Percentiles rank a stretch among this genome's conserved stretches.
These are phyloP conservation scores for Cladophialophora exuberans DNA, from an alignment of 2,329 filamentous ascomycete genomes.

Conservation along the genomic window DNA sequence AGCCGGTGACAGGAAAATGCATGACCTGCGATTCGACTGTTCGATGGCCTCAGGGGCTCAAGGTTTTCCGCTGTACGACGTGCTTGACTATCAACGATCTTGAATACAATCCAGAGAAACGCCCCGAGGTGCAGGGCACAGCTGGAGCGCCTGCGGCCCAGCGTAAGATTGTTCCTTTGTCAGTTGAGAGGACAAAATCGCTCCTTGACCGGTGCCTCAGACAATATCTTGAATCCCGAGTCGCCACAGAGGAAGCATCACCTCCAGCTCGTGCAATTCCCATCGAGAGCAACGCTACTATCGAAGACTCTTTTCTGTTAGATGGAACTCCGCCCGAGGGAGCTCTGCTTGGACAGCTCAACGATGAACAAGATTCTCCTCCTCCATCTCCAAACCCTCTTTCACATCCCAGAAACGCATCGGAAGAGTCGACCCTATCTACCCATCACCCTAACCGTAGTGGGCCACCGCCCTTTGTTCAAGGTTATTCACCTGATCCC, in stretches of 20 bases:
- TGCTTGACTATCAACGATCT: slow-evolving; percentile 86
- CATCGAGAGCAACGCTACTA: slow-evolving; percentile 6
- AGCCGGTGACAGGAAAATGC: slow-evolving; percentile 72
- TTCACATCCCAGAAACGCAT: slow-evolving; percentile 21
- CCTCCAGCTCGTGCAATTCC: background rate
- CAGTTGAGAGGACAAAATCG: slow-evolving; percentile 61
- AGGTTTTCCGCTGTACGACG: slow-evolving; percentile 78
- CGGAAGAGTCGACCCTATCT: slow-evolving; percentile 22
- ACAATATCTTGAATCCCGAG: slow-evolving; percentile 51
- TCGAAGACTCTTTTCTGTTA: slow-evolving; percentile 32
- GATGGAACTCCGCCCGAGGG: slow-evolving; percentile 26
- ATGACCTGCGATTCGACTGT: slow-evolving; percentile 84
- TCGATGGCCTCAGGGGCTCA: slow-evolving; percentile 74
- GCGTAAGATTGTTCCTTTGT: slow-evolving; percentile 50
- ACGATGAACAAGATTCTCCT: slow-evolving; percentile 23
- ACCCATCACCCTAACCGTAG: slow-evolving; percentile 1
- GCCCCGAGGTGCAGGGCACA: background rate
- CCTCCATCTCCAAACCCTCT: slow-evolving; percentile 17
- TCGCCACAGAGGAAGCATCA: slow-evolving; percentile 34
- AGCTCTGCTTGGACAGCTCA: slow-evolving; percentile 17
- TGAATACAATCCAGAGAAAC: slow-evolving; percentile 45
- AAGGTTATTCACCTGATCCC: slow-evolving; percentile 18
- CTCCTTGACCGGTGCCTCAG: slow-evolving; percentile 61
- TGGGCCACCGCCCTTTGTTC: slow-evolving; percentile 12
- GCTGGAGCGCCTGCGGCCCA: slow-evolving; percentile 9